Conservation (phyloP, 202 grass and related monocot genomes). For the Bolboschoenoplectus hybrid region DNA sequence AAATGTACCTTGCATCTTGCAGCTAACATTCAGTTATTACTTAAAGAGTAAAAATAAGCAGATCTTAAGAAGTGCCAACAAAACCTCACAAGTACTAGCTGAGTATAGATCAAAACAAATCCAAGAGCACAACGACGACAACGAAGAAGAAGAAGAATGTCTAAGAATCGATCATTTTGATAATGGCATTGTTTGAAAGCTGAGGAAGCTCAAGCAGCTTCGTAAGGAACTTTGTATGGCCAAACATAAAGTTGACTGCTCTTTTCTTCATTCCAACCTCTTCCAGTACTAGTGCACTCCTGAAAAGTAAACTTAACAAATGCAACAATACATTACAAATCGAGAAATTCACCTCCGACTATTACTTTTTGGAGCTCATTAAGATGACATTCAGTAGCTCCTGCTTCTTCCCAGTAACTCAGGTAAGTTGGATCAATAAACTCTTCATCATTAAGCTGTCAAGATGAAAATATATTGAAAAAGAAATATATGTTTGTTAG, state of each 20-base stretch:
- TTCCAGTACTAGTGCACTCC: not conserved
- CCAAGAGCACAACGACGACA: not conserved
- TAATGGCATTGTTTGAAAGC: conserved; percentile 10
- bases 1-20: not conserved
- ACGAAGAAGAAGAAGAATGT: not conserved
- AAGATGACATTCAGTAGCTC: not conserved
- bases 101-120: not conserved
- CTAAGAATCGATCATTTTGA: not conserved
- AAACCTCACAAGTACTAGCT: too few relatives aligned
- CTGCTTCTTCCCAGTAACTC: not conserved
- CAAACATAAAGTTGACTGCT: not conserved
- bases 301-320: conserved; percentile 14
- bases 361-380: not conserved
- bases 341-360: not conserved
- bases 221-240: not conserved
- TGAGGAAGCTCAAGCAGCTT: not conserved
- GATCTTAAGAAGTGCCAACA: not conserved
- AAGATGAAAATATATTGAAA: not conserved
- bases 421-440: not conserved
- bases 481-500: not conserved
- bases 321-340: not conserved
- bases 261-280: not conserved
- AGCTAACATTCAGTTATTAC: not conserved
- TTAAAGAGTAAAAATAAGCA: not conserved
- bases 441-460: not conserved